Percentiles rank a stretch among this genome's conserved stretches.
These are phyloP conservation scores for Pelargonium nanum DNA, from an alignment of 345 rosid genomes.

Conservation along the genomic window DNA sequence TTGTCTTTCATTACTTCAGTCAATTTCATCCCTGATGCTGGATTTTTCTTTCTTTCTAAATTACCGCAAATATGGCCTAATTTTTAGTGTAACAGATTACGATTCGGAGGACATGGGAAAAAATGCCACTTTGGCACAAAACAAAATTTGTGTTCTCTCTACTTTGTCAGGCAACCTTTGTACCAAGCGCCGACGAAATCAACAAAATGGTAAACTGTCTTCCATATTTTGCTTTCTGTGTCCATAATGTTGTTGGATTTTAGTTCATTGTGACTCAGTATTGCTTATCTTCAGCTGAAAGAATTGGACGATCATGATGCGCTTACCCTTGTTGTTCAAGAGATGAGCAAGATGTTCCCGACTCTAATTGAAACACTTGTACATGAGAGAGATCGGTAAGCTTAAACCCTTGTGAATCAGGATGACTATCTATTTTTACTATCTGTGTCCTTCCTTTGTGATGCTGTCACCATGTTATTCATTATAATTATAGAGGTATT, in stretches of 20 bases:
- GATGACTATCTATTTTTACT: slow-evolving; percentile 12
- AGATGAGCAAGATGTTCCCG: slow-evolving; percentile 97
- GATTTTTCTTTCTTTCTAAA: neutral
- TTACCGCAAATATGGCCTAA: slow-evolving; percentile 3
- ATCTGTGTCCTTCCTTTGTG: slow-evolving; percentile 12
- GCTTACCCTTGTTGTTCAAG: slow-evolving; percentile 93
- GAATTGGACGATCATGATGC: slow-evolving; percentile 89
- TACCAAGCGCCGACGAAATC: slow-evolving; percentile 67
- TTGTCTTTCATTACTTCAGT: too few species aligned
- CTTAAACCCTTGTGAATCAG: neutral
- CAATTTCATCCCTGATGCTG: neutral
- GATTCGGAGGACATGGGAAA: slow-evolving; percentile 62
- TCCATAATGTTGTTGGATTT: neutral
- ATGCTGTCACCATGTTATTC: neutral
- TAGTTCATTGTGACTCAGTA: slow-evolving; percentile 11
- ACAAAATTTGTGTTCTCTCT: slow-evolving; percentile 53
- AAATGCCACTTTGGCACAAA: slow-evolving; percentile 91
- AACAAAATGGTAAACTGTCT: slow-evolving; percentile 66
- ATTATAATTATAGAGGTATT: neutral
- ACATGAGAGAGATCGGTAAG: slow-evolving; percentile 95
- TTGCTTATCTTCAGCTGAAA: slow-evolving; percentile 48
- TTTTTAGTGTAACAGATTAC: slow-evolving; percentile 50
- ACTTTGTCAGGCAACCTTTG: slow-evolving; percentile 66
- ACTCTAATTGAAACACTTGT: slow-evolving; percentile 89
- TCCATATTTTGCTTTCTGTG: neutral